Conservation (phyloP, 2,329 filamentous ascomycete species). For the Capronia coronata region DNA sequence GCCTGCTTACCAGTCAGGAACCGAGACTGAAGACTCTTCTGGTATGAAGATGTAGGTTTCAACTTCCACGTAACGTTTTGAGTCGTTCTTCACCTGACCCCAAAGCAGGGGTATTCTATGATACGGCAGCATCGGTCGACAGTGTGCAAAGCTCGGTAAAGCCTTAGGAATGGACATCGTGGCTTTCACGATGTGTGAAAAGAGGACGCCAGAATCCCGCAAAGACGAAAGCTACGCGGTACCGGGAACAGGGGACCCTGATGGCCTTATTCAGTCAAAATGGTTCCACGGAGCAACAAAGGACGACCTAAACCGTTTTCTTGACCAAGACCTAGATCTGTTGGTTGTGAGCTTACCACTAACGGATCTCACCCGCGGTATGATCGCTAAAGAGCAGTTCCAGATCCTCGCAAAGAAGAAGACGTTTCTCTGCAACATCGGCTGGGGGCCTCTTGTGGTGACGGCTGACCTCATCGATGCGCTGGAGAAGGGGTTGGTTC, state of each 20-base stretch:
- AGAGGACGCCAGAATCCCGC: not conserved
- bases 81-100: no score
- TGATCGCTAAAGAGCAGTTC: slow-evolving; percentile 42
- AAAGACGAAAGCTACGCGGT: not conserved
- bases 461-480: slow-evolving; percentile 20
- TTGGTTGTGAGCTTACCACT: not conserved
- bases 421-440: slow-evolving; percentile 22
- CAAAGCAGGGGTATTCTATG: not conserved
- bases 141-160: not conserved
- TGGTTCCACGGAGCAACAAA: not conserved
- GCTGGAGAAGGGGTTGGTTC: slow-evolving; percentile 47
- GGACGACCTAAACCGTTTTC: not conserved
- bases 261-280: not conserved
- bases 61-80: no score
- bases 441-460: slow-evolving; percentile 19
- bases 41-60: not conserved
- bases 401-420: slow-evolving; percentile 50
- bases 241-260: not conserved
- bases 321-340: not conserved
- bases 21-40: not conserved
- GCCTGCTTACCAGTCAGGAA: no score
- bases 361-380: slow-evolving; percentile 28
- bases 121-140: slow-evolving; percentile 1
- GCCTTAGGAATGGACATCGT: not conserved
- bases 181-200: not conserved